These are phyloP conservation scores for Citrus maxima DNA, from an alignment of 345 rosid genomes.

Conservation along the genomic window DNA sequence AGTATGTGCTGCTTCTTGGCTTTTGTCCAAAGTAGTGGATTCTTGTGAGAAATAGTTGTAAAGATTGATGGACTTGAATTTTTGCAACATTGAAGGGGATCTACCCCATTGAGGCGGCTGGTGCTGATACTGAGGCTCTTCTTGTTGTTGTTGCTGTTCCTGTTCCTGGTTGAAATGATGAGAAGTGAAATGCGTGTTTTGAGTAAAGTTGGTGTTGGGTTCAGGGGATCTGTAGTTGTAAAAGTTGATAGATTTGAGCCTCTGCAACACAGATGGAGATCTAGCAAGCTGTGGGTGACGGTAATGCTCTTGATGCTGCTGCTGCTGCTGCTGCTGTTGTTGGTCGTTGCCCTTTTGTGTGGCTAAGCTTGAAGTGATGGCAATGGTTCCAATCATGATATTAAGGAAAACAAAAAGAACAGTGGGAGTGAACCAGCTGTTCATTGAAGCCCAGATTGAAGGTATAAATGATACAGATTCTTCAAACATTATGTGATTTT, in stretches of 20 bases:
- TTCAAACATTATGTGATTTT: constrained; percentile 36
- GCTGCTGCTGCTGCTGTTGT: constrained; percentile 10
- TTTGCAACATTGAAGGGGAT: constrained; percentile 67
- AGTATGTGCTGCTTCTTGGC: constrained; percentile 4
- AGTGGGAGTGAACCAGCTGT: constrained; percentile 79
- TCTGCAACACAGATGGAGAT: constrained; percentile 69
- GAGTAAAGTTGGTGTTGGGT: constrained; percentile 31
- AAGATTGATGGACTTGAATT: constrained; percentile 64
- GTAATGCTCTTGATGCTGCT: constrained; percentile 12
- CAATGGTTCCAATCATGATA: constrained; percentile 69
- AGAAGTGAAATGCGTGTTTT: constrained; percentile 35
- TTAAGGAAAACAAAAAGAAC: constrained; percentile 73
- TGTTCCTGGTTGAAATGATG: constrained; percentile 19
- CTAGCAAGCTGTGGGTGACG: constrained; percentile 30
- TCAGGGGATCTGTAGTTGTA: constrained; percentile 37
- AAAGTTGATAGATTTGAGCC: constrained; percentile 64
- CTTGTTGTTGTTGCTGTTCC: constrained; percentile 19
- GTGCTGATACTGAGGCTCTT: constrained; percentile 1
- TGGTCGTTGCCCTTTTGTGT: constrained; percentile 14
- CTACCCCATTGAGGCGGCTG: constrained; percentile 27
- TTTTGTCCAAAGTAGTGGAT: constrained; percentile 14
- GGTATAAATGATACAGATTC: constrained; percentile 39
- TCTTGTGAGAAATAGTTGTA: constrained; percentile 53
- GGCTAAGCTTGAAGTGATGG: constrained; percentile 53
- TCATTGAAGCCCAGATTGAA: constrained; percentile 58